Conservation (phyloP, 1,139 yeast genomes). For the Wickerhamiella infanticola region DNA sequence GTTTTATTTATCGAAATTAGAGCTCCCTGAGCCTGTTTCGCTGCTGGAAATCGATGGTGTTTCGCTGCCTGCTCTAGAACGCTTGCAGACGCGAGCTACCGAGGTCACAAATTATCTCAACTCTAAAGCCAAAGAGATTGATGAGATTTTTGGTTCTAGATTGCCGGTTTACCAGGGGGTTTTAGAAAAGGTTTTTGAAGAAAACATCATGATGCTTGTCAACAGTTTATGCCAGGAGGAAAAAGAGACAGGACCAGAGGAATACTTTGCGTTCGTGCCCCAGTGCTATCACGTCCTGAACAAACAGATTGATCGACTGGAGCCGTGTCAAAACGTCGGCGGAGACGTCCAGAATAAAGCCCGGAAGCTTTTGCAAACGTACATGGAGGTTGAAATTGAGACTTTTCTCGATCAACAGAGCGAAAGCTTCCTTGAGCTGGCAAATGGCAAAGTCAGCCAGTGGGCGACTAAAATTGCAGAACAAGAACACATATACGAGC, state of each 20-base stretch:
- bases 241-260: neutral
- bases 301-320: slow-evolving; percentile 16
- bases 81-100: neutral
- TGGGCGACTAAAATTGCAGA: slow-evolving; percentile 24
- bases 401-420: slow-evolving; percentile 29
- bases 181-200: slow-evolving; percentile 25
- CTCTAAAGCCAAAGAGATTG: slow-evolving; percentile 24
- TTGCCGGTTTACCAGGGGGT: slow-evolving; percentile 20
- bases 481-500: slow-evolving; percentile 28
- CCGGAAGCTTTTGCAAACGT: slow-evolving; percentile 31
- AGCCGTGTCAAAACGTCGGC: slow-evolving; percentile 22
- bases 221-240: slow-evolving; percentile 16
- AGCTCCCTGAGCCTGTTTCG: neutral
- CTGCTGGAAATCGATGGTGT: neutral
- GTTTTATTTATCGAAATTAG: slow-evolving; percentile 1
- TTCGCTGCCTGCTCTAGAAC: neutral
- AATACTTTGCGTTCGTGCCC: slow-evolving; percentile 17
- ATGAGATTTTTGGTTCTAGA: slow-evolving; percentile 21
- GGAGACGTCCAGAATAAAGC: slow-evolving; percentile 23
- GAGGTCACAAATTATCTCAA: slow-evolving; percentile 24
- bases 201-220: slow-evolving; percentile 22
- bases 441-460: slow-evolving; percentile 20
- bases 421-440: slow-evolving; percentile 21
- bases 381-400: slow-evolving; percentile 30
- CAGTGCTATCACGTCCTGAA: slow-evolving; percentile 14